Conservation (phyloP, 371 early-diverging fungal species). For the Paraphysoderma sedebokerense region DNA sequence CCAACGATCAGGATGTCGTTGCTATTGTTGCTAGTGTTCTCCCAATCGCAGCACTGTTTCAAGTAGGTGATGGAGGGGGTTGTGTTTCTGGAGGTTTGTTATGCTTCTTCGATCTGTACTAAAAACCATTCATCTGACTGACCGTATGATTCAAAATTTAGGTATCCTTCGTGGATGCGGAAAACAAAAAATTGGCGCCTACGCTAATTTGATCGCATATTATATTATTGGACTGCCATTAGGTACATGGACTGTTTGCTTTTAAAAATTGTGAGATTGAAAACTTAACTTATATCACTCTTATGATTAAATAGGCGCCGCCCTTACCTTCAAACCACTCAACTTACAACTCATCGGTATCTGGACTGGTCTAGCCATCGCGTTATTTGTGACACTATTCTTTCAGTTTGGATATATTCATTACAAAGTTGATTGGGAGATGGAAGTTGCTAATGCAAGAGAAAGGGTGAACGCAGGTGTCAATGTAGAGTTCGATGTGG, state of each 20-base stretch:
- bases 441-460: neutral
- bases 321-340: constrained; percentile 29
- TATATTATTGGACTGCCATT: constrained; percentile 47
- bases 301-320: neutral
- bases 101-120: no score
- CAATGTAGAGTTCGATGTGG: no score
- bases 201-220: constrained; percentile 44
- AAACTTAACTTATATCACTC: constrained; percentile 6
- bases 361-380: constrained; percentile 42
- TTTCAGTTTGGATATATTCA: no score
- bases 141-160: no score
- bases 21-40: constrained; percentile 43
- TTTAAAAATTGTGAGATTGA: no score
- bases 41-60: constrained; percentile 63
- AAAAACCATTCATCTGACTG: no score
- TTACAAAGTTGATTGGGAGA: neutral
- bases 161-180: constrained; percentile 58
- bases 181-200: constrained; percentile 46
- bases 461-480: neutral
- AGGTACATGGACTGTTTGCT: no score
- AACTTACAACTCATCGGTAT: constrained; percentile 32
- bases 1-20: constrained; percentile 47
- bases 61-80: no score
- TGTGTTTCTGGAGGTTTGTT: no score
- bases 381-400: no score